phyloP scores from a whole-genome alignment of 805 yeast species.

The Lachancea sp. region DNA sequence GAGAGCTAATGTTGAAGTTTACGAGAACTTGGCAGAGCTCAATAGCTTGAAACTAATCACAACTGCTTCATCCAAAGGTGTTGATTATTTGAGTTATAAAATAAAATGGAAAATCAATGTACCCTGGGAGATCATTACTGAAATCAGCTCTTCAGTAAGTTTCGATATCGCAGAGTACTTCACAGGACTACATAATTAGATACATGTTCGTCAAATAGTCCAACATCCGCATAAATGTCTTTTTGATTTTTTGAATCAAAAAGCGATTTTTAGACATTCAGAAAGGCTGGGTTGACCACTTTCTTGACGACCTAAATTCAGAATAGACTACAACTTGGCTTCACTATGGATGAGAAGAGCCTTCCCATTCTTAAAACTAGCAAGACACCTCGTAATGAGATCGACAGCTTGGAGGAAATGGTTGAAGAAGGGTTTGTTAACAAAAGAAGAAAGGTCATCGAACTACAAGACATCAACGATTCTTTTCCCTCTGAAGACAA shows the following conservation, averaged over 20 bases:
- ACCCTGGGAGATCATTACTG: slow-evolving; percentile 56
- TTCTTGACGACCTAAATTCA: neutral
- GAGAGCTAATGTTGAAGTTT: slow-evolving; percentile 43
- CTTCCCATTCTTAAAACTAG: no score
- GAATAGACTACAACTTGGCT: no score
- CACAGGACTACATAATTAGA: slow-evolving; percentile 15
- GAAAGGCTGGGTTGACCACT: no score
- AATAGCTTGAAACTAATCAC: slow-evolving; percentile 46
- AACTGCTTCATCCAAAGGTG: slow-evolving; percentile 35
- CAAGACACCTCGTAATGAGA: neutral
- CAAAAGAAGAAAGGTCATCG: slow-evolving; percentile 1
- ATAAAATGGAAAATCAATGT: slow-evolving; percentile 77
- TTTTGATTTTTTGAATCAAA: neutral
- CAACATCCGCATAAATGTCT: neutral
- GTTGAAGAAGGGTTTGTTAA: slow-evolving; percentile 8
- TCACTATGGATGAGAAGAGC: no score
- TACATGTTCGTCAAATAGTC: neutral
- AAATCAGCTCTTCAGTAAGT: slow-evolving; percentile 55
- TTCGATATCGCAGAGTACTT: slow-evolving; percentile 64
- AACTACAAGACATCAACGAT: neutral
- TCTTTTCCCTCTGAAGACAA: neutral
- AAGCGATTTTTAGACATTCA: no score
- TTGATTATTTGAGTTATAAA: slow-evolving; percentile 57
- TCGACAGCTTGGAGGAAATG: neutral
- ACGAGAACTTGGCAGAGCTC: slow-evolving; percentile 54